Base-by-base conservation (phyloP, 2,329 filamentous ascomycete species). In the Emergomyces orientalis region DNA sequence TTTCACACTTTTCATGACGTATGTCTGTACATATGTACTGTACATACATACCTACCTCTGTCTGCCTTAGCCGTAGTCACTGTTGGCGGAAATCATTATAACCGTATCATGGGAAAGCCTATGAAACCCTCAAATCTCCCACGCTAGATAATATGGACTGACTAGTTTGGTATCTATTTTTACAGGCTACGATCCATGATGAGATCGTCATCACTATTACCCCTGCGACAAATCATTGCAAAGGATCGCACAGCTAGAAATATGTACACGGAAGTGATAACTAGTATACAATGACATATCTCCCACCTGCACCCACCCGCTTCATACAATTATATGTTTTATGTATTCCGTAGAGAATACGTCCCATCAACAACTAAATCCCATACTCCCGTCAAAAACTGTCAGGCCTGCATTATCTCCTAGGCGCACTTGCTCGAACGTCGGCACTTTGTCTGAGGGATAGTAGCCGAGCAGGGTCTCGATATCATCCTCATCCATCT, bases 401-500 rank as follows among this genome's bases (percentile, higher is more conserved):
- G 51, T 65, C 22, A 60, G 49, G 17, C 52, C 54, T 14, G 61
- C 63, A 19, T 62, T 59, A 47, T 66, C 54, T 8, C 64, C 66
- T 9, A 67, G 47, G n/a, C 64, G 66, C 9, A 68, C 59, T 34
- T 67, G 62, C 30, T 65, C 68, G 60, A 61, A 67, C 47, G 51
- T 65, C 2, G 70, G 70, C 45, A 71, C 62, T 2, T 59, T 65
- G 19, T 64, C 64, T 27, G 66, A 61, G 17, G 61, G 74, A 67
- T 92, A 94, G 71, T 86, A 92, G 25, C 80, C 79, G 43, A 96
- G 76, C 19, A 96, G 78, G 62, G 82, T 83, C 62, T 88, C 85
- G 87, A 95, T 93, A 69, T 89, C 90, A 69, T 87, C 83, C 59
- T 91, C 88, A 17, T 83, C 84, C 80, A 96, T 84, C 45, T 84